Conservation (phyloP, 441 rosid genomes). For the California macrophylla region DNA sequence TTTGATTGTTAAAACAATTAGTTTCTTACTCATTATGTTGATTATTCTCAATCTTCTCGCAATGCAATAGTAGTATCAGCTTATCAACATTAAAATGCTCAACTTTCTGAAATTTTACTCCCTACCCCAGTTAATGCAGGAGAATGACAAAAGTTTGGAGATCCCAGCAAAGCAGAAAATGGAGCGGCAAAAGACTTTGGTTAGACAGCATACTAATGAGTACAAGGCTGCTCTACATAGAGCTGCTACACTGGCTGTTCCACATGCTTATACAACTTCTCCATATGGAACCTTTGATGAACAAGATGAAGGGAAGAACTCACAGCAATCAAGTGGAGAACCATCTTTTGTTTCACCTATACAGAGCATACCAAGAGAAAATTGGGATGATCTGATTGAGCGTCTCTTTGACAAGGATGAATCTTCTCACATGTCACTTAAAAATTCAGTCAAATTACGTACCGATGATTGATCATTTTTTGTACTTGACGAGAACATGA, state of each 20-base stretch:
- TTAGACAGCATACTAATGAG: constrained; percentile 59
- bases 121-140: constrained; percentile 50
- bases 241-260: constrained; percentile 67
- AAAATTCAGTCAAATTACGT: constrained; percentile 30
- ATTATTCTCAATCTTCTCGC: too few relatives aligned
- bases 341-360: constrained; percentile 29
- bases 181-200: constrained; percentile 75
- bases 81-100: neutral
- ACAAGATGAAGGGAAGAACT: constrained; percentile 29
- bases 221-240: constrained; percentile 71
- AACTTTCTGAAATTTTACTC: neutral
- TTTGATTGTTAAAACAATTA: too few relatives aligned
- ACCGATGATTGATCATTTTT: constrained; percentile 19
- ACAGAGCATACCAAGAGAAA: constrained; percentile 30
- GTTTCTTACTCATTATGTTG: too few relatives aligned
- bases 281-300: constrained; percentile 70
- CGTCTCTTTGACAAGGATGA: constrained; percentile 62
- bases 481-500: neutral
- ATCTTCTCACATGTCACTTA: constrained; percentile 44
- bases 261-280: constrained; percentile 55
- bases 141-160: constrained; percentile 57
- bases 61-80: neutral
- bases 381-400: constrained; percentile 70
- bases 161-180: constrained; percentile 68
- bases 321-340: constrained; percentile 19